phyloP scores from a whole-genome alignment of 1,284 basidiomycete genomes.

The Amylostereum chailletii region DNA sequence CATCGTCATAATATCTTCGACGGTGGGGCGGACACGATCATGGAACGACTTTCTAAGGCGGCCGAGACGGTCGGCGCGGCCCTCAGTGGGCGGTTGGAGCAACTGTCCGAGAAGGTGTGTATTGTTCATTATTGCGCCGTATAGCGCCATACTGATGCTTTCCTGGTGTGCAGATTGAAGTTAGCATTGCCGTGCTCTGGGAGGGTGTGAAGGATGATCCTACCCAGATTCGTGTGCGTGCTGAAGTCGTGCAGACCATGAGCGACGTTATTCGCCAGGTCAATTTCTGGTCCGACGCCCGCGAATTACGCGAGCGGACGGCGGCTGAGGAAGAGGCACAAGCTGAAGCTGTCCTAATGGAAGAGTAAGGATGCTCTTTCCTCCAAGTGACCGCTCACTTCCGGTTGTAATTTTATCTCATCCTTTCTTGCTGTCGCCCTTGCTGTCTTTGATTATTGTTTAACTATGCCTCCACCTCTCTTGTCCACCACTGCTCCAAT shows the following conservation, averaged over 20 bases:
- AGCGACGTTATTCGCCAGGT: slow-evolving; percentile 32
- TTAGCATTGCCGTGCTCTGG: slow-evolving; percentile 52
- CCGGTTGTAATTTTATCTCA: neutral
- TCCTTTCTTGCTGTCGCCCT: neutral
- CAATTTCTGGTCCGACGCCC: slow-evolving; percentile 33
- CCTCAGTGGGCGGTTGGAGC: slow-evolving; percentile 34
- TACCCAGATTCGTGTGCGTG: slow-evolving; percentile 30
- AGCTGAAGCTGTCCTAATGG: neutral
- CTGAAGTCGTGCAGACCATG: slow-evolving; percentile 29
- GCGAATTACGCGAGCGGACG: slow-evolving; percentile 17
- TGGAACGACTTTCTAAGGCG: slow-evolving; percentile 35
- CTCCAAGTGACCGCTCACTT: neutral
- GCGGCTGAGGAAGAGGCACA: slow-evolving; percentile 1
- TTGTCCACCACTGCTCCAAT: too few relatives aligned
- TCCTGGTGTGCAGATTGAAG: slow-evolving; percentile 35
- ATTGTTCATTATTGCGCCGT: neutral
- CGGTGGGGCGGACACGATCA: slow-evolving; percentile 39
- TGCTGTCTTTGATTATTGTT: neutral
- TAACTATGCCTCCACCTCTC: neutral
- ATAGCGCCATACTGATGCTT: neutral
- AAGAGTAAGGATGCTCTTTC: neutral
- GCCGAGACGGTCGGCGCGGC: slow-evolving; percentile 41
- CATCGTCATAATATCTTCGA: slow-evolving; percentile 44
- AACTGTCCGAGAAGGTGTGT: slow-evolving; percentile 46
- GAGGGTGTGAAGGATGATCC: slow-evolving; percentile 41